A percentile compares a stretch with the other conserved stretches of the same genome.
Conservation (phyloP, 2,329 filamentous ascomycete genomes). For the Xylariaceae sp. region DNA sequence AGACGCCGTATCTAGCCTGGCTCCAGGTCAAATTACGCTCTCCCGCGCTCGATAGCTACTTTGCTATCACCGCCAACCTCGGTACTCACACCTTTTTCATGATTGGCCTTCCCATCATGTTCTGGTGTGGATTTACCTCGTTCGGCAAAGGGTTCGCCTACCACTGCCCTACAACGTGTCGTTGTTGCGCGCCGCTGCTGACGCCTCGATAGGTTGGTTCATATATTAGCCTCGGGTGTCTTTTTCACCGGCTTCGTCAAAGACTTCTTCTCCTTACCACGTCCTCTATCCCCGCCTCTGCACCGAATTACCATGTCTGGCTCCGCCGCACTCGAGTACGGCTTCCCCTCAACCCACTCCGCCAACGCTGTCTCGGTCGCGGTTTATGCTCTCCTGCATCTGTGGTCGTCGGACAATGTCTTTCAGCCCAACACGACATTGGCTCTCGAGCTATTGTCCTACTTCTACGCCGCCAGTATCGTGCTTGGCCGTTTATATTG, state of each 20-base stretch:
- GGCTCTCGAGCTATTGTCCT: conserved; percentile 62
- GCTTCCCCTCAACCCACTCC: conserved; percentile 94
- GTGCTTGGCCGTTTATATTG: conserved; percentile 90
- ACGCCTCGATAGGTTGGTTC: conserved; percentile 51
- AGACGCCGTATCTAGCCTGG: conserved; percentile 88
- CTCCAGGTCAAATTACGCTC: conserved; percentile 76
- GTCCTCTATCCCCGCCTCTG: conserved; percentile 85
- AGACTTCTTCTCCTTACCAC: conserved; percentile 85
- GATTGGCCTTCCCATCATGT: conserved; percentile 86
- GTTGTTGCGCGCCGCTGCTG: conserved; percentile 5
- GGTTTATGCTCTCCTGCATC: conserved; percentile 69
- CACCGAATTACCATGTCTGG: conserved; percentile 97
- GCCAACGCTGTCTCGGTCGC: conserved; percentile 95
- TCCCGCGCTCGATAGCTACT: conserved; percentile 87
- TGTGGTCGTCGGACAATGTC: conserved; percentile 60
- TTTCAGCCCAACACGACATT: conserved; percentile 54
- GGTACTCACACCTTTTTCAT: conserved; percentile 99
- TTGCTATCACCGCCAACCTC: conserved; percentile 91
- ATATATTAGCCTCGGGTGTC: conserved; percentile 71
- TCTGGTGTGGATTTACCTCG: conserved; percentile 87
- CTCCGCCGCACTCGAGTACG: conserved; percentile 90
- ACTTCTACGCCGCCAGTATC: conserved; percentile 85
- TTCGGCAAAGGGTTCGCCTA: conserved; percentile 76
- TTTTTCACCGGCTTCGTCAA: conserved; percentile 92
- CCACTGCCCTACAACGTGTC: conserved; percentile 5